phyloP scores from a whole-genome alignment of 2,329 filamentous ascomycete genomes.

The Pseudogymnoascus sp. region DNA sequence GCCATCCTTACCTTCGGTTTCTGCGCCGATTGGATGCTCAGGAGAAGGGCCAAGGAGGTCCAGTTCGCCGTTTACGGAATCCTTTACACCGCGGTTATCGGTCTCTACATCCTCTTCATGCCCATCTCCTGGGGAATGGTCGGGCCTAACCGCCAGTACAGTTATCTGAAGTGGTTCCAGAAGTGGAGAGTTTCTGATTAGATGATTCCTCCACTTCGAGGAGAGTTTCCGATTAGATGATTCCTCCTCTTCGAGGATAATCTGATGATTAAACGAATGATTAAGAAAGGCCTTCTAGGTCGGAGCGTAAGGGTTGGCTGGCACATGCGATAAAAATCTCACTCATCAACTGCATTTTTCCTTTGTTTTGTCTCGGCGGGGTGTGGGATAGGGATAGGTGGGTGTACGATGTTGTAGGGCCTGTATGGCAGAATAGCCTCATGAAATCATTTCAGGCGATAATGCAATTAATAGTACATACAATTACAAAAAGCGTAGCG shows the following conservation, averaged over 20 bases:
- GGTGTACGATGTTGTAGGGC: slow-evolving; percentile 4
- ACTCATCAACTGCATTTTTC: slow-evolving; percentile 6
- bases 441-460: not conserved
- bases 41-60: slow-evolving; percentile 55
- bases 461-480: slow-evolving; percentile 8
- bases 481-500: not conserved
- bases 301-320: slow-evolving; percentile 2
- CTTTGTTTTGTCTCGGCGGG: not conserved
- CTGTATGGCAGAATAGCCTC: not conserved
- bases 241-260: not conserved
- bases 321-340: slow-evolving; percentile 2
- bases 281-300: not conserved
- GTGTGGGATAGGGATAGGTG: not conserved
- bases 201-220: slow-evolving; percentile 3
- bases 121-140: slow-evolving; percentile 96
- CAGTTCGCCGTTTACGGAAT: slow-evolving; percentile 65
- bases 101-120: slow-evolving; percentile 83
- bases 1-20: slow-evolving; percentile 88
- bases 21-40: slow-evolving; percentile 75
- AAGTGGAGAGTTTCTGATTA: slow-evolving; percentile 55
- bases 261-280: slow-evolving; percentile 3
- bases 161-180: slow-evolving; percentile 89
- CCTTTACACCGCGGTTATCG: slow-evolving; percentile 68
- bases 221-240: not conserved
- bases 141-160: slow-evolving; percentile 75